Evolutionary conservation across 2,329 filamentous ascomycete species (phyloP).

Genomic region (Talaromyces sp.): DNA sequence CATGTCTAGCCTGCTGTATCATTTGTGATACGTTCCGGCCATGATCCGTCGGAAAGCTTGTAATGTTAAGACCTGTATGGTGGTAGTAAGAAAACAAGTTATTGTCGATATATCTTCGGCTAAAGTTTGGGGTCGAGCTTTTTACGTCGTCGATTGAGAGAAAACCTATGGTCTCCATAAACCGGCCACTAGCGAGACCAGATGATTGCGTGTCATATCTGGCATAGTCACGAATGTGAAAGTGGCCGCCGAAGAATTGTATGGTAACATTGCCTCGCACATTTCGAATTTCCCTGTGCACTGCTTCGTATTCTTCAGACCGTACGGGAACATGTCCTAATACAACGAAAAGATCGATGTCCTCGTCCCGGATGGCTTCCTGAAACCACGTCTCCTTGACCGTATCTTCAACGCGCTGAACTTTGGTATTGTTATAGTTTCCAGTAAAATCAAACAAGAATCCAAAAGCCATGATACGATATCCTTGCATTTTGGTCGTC

Average conservation of each 20-base stretch:
- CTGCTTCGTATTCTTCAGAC: conserved; percentile 71
- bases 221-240: conserved; percentile 80
- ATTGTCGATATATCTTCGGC: conserved; percentile 86
- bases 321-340: conserved; percentile 80
- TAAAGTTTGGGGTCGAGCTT: conserved; percentile 57
- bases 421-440: conserved; percentile 86
- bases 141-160: conserved; percentile 73
- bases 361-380: conserved; percentile 70
- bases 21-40: conserved; percentile 68
- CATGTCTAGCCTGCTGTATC: conserved; percentile 67
- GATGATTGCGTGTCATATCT: conserved; percentile 75
- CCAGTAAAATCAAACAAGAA: conserved; percentile 92
- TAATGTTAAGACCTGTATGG: conserved; percentile 69
- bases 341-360: conserved; percentile 83
- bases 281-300: conserved; percentile 75
- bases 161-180: conserved; percentile 94
- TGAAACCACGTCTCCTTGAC: conserved; percentile 87
- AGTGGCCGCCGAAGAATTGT: conserved; percentile 87
- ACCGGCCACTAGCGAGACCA: conserved; percentile 81
- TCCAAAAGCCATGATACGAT: conserved; percentile 82
- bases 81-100: conserved; percentile 81
- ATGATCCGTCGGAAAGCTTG: conserved; percentile 71
- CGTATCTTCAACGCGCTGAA: conserved; percentile 74
- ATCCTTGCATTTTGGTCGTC: conserved; percentile 81
- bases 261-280: conserved; percentile 79